Percentiles rank a stretch among this genome's conserved stretches.
phyloP scores from a whole-genome alignment of 345 rosid genomes.

The Brassica carinata region DNA sequence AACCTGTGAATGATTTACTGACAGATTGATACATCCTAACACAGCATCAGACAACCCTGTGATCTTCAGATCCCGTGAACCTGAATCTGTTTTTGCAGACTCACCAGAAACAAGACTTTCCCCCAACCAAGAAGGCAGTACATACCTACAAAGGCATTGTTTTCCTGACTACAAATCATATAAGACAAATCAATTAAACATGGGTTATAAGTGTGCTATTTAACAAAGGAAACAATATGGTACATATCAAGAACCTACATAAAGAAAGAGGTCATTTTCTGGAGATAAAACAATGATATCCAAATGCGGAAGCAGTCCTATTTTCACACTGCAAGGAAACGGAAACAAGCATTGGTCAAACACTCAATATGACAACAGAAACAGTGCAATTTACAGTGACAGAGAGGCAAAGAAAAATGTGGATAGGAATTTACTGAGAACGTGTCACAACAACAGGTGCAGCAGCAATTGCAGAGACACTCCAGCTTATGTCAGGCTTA shows the following conservation, averaged over 20 bases:
- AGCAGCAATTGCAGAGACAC: conserved; percentile 84
- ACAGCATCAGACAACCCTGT: conserved; percentile 85
- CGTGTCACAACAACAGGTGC: conserved; percentile 83
- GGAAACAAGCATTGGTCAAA: conserved; percentile 17
- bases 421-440: conserved; percentile 56
- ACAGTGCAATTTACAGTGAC: conserved; percentile 11
- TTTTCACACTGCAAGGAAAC: conserved; percentile 57
- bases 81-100: conserved; percentile 50
- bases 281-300: conserved; percentile 84
- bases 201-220: not conserved
- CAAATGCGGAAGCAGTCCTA: conserved; percentile 63
- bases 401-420: conserved; percentile 7
- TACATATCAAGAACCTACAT: conserved; percentile 60
- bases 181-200: conserved; percentile 22
- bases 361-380: conserved; percentile 7
- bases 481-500: conserved; percentile 92
- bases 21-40: conserved; percentile 73
- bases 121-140: conserved; percentile 62
- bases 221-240: conserved; percentile 12
- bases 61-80: conserved; percentile 62
- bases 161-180: conserved; percentile 77
- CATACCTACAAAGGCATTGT: conserved; percentile 84
- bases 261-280: conserved; percentile 72
- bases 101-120: conserved; percentile 49
- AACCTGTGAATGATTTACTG: conserved; percentile 80